Evolutionary conservation across 202 grass and related monocot species (phyloP).

Genomic region (Panicum hallii): DNA sequence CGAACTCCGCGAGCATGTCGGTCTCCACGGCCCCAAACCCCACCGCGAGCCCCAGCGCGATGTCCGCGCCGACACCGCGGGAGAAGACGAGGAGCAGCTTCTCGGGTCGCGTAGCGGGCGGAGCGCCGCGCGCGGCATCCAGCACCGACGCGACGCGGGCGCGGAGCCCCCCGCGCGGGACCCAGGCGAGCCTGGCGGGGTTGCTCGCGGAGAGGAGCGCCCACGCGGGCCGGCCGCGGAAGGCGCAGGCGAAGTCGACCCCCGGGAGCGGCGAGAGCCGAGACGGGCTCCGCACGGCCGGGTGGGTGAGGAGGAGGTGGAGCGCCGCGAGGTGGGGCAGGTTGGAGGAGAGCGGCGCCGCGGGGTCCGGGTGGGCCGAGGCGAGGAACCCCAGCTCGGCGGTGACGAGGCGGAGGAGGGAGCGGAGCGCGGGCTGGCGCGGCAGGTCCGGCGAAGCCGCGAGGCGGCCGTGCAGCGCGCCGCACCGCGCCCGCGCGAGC

Average conservation of each 20-base stretch:
- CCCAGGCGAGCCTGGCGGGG: slow-evolving; percentile 64
- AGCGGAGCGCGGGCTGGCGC: slow-evolving; percentile 41
- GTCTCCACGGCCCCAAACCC: slow-evolving; percentile 65
- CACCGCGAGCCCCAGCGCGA: slow-evolving; percentile 43
- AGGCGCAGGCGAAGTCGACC: slow-evolving; percentile 76
- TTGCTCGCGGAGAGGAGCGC: slow-evolving; percentile 79
- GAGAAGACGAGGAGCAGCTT: slow-evolving; percentile 76
- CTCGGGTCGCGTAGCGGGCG: slow-evolving; percentile 51
- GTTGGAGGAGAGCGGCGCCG: slow-evolving; percentile 75
- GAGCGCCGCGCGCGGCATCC: slow-evolving; percentile 48
- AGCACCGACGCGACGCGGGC: slow-evolving; percentile 54
- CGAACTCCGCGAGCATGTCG: slow-evolving; percentile 57
- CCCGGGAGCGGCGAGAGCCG: slow-evolving; percentile 54
- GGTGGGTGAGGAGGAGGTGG: slow-evolving; percentile 72
- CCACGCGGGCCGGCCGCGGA: slow-evolving; percentile 65
- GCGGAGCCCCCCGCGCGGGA: slow-evolving; percentile 23
- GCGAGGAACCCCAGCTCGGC: slow-evolving; percentile 78
- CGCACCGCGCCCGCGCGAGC: slow-evolving; percentile 50
- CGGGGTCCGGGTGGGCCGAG: slow-evolving; percentile 15
- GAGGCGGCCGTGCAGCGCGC: slow-evolving; percentile 55
- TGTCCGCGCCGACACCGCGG: slow-evolving; percentile 60
- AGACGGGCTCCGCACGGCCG: slow-evolving; percentile 61
- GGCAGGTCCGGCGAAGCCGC: slow-evolving; percentile 41
- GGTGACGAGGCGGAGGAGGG: slow-evolving; percentile 67
- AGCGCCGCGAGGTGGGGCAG: slow-evolving; percentile 72